These are phyloP conservation scores for Boletus sp. DNA, from an alignment of 768 basidiomycete genomes.

Conservation along the genomic window DNA sequence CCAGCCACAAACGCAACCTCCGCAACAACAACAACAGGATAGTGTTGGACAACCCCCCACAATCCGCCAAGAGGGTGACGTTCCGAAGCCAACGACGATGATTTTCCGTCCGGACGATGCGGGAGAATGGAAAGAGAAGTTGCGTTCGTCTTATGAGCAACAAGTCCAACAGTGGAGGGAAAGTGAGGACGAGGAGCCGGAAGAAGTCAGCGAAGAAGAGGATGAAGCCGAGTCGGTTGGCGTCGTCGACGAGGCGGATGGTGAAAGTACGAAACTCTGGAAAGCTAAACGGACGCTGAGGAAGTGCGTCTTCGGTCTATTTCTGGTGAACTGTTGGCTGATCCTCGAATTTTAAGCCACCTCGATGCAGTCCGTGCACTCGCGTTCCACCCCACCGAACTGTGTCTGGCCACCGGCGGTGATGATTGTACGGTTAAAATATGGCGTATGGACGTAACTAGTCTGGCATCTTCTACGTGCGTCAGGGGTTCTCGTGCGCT, in stretches of 20 bases:
- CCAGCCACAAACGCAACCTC: constrained; percentile 16
- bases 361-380: constrained; percentile 90
- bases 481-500: constrained; percentile 32
- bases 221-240: constrained; percentile 52
- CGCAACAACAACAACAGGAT: constrained; percentile 23
- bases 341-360: constrained; percentile 53
- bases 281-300: constrained; percentile 82
- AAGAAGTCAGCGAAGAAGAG: constrained; percentile 69
- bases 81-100: constrained; percentile 47
- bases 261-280: constrained; percentile 76
- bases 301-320: constrained; percentile 59
- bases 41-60: constrained; percentile 9
- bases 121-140: constrained; percentile 82
- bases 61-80: constrained; percentile 16
- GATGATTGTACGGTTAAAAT: constrained; percentile 96
- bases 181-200: constrained; percentile 56
- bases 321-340: not conserved
- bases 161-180: constrained; percentile 41
- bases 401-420: constrained; percentile 88
- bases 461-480: constrained; percentile 74
- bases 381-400: constrained; percentile 83
- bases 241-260: constrained; percentile 64
- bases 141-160: constrained; percentile 61
- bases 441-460: constrained; percentile 84
- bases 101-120: constrained; percentile 88